phyloP scores from a whole-genome alignment of 306 rosid species.

The Glycine latifolia region DNA sequence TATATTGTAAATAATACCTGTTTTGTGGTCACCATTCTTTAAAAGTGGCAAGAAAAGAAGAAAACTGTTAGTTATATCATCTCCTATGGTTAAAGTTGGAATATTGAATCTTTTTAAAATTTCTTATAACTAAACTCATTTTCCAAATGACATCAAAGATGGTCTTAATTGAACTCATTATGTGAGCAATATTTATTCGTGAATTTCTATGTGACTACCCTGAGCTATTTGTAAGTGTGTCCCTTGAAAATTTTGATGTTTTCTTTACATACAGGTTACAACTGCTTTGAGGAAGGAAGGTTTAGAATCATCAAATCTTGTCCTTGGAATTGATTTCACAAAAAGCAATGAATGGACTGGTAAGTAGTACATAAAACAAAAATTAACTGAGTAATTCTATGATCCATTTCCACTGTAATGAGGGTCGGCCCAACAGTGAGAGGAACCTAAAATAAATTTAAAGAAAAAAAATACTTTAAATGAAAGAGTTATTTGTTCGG shows the following conservation, averaged over 20 bases:
- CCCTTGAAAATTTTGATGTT: neutral
- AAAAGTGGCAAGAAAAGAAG: neutral
- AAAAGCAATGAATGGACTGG: slow-evolving; percentile 98
- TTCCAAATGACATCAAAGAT: neutral
- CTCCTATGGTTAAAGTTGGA: no score
- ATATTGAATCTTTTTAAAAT: neutral
- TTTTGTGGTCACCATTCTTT: neutral
- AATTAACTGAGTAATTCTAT: neutral
- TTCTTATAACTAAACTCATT: neutral
- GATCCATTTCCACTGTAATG: neutral
- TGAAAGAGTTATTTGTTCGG: no score
- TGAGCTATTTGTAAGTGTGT: slow-evolving; percentile 23
- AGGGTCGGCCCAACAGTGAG: no score
- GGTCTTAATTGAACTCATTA: neutral
- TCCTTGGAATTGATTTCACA: slow-evolving; percentile 88
- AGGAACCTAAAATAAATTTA: no score
- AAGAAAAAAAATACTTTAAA: no score
- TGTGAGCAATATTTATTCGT: neutral
- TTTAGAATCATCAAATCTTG: slow-evolving; percentile 87
- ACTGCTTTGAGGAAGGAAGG: slow-evolving; percentile 81
- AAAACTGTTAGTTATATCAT: no score
- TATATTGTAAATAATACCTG: neutral
- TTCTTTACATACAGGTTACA: slow-evolving; percentile 62
- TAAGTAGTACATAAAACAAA: slow-evolving; percentile 40
- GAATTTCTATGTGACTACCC: neutral